phyloP scores from a whole-genome alignment of 106 monocot genomes.

The Acanthochlamys bracteata region DNA sequence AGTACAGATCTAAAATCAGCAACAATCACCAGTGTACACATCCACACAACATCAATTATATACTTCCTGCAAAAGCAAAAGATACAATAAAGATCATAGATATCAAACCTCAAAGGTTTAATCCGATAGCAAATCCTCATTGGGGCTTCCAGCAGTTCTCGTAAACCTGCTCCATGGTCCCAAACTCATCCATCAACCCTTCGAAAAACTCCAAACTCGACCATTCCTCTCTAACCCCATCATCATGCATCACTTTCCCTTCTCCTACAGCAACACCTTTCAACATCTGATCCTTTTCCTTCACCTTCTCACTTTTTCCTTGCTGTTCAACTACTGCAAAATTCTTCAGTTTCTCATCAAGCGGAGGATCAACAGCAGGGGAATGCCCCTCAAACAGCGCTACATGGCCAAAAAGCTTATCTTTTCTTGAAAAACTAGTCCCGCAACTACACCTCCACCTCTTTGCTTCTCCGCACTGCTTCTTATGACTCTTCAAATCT shows the following conservation, averaged over 20 bases:
- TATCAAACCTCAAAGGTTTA: too few species aligned
- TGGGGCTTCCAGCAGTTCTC: too few species aligned
- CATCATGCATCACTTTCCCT: neutral
- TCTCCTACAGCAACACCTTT: too few species aligned
- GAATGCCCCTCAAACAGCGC: constrained; percentile 48
- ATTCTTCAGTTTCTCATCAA: constrained; percentile 5
- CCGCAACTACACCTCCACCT: constrained; percentile 67
- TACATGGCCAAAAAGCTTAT: constrained; percentile 72
- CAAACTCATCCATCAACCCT: constrained; percentile 14
- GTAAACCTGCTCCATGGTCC: too few species aligned
- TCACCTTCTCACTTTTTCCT: too few species aligned
- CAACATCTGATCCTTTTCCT: too few species aligned
- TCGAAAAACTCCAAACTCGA: constrained; percentile 12
- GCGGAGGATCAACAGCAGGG: constrained; percentile 17
- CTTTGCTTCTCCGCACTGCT: constrained; percentile 40
- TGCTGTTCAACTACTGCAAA: neutral
- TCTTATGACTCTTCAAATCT: constrained; percentile 47
- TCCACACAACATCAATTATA: too few species aligned
- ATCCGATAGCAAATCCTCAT: too few species aligned
- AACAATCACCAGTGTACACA: too few species aligned
- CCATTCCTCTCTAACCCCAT: constrained; percentile 2
- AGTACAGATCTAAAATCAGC: too few species aligned
- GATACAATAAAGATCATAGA: too few species aligned
- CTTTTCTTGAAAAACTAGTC: constrained; percentile 65
- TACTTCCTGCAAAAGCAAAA: too few species aligned